These are phyloP conservation scores for Dendrobium huoshanense DNA, from an alignment of 106 monocot genomes.

Conservation along the genomic window DNA sequence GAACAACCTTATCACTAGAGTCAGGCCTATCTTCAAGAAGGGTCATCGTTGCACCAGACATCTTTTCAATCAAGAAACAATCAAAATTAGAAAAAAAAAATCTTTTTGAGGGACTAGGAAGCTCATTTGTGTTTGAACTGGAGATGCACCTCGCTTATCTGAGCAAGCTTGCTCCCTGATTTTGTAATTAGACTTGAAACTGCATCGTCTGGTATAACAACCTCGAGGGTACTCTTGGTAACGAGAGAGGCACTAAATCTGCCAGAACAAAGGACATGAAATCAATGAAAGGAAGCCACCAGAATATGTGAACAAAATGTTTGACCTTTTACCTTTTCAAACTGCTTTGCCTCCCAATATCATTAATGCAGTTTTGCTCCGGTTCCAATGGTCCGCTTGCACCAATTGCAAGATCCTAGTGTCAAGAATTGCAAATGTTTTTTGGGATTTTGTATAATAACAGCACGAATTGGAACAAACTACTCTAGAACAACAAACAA, in stretches of 20 bases:
- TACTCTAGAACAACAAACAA: background rate
- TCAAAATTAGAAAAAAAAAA: background rate
- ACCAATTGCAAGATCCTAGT: constrained; percentile 50
- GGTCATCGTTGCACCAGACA: constrained; percentile 81
- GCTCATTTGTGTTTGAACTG: background rate
- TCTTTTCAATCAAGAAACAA: constrained; percentile 33
- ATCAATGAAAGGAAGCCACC: background rate
- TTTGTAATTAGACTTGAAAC: constrained; percentile 69
- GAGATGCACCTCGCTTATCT: constrained; percentile 69
- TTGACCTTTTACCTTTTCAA: constrained; percentile 40
- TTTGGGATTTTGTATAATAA: background rate
- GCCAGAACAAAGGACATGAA: constrained; percentile 1
- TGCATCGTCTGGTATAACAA: constrained; percentile 68
- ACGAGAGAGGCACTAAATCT: constrained; percentile 57
- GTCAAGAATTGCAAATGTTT: background rate
- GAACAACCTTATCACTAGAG: constrained; percentile 52
- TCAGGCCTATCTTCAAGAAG: constrained; percentile 68
- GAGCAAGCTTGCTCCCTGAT: constrained; percentile 84
- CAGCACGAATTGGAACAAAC: background rate
- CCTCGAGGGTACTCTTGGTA: constrained; percentile 72
- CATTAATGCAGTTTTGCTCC: constrained; percentile 48
- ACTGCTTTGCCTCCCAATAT: constrained; percentile 51
- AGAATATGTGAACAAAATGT: background rate
- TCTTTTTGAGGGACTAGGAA: background rate
- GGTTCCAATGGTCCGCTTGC: constrained; percentile 51